Conservation (phyloP, 768 basidiomycete genomes). For the Mycena rebaudengoi region DNA sequence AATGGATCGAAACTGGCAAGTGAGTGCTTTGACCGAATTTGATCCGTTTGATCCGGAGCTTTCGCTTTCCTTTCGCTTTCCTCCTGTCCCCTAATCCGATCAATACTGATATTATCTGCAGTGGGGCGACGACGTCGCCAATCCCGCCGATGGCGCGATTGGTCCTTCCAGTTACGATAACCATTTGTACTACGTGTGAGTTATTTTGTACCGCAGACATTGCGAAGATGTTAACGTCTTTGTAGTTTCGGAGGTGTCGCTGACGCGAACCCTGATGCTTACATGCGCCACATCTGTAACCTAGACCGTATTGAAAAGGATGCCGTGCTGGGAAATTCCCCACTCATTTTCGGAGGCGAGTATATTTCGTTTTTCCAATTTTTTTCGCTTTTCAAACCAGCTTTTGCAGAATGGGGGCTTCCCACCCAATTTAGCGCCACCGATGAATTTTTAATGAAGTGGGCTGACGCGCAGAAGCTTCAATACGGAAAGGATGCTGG, state of each 20-base stretch:
- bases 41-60: no score
- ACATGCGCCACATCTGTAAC: slow-evolving; percentile 71
- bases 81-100: no score
- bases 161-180: slow-evolving; percentile 82
- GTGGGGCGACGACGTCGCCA: slow-evolving; percentile 75
- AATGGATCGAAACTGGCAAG: no score
- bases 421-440: slow-evolving; percentile 64
- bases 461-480: slow-evolving; percentile 73
- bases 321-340: slow-evolving; percentile 51
- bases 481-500: slow-evolving; percentile 60
- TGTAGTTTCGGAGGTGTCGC: slow-evolving; percentile 77
- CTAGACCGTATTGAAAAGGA: slow-evolving; percentile 62
- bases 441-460: slow-evolving; percentile 58
- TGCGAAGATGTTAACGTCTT: neutral
- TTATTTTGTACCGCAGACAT: slow-evolving; percentile 1
- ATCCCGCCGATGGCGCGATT: slow-evolving; percentile 72
- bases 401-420: slow-evolving; percentile 58
- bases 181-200: slow-evolving; percentile 80
- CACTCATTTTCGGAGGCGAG: slow-evolving; percentile 59
- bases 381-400: neutral
- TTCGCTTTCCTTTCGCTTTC: no score
- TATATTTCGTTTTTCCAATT: neutral
- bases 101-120: no score
- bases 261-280: slow-evolving; percentile 67
- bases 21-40: slow-evolving; percentile 68